Evolutionary conservation across 441 rosid genomes (phyloP).

Genomic region (Euphorbia schlechtendalii): DNA sequence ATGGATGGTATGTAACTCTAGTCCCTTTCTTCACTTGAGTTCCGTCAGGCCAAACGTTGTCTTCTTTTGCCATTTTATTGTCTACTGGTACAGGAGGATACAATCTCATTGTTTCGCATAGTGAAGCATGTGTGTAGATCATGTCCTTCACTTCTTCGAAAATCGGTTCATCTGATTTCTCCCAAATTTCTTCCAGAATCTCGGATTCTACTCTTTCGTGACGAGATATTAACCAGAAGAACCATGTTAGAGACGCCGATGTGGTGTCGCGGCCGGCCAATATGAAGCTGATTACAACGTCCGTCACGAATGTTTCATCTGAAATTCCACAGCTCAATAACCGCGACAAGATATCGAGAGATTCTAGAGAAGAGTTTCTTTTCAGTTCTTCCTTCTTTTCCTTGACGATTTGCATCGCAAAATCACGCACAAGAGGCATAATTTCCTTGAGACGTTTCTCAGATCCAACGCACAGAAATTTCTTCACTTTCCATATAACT

Average conservation of each 20-base stretch:
- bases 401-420: conserved; percentile 40
- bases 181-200: conserved; percentile 40
- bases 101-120: conserved; percentile 48
- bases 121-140: conserved; percentile 43
- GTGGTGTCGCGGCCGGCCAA: conserved; percentile 80
- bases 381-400: conserved; percentile 39
- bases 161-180: conserved; percentile 27
- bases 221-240: conserved; percentile 50
- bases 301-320: conserved; percentile 42
- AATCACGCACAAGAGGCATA: conserved; percentile 35
- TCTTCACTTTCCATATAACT: conserved; percentile 40
- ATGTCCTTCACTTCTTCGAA: conserved; percentile 47
- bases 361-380: conserved; percentile 22
- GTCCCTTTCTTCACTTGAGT: conserved; percentile 40
- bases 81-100: conserved; percentile 49
- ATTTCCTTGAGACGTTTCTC: conserved; percentile 40
- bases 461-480: conserved; percentile 37
- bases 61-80: conserved; percentile 26
- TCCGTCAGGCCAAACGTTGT: conserved; percentile 50
- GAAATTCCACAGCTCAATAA: conserved; percentile 49
- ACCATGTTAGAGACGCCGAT: conserved; percentile 70
- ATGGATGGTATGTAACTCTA: conserved; percentile 36
- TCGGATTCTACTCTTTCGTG: conserved; percentile 36
- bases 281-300: conserved; percentile 54
- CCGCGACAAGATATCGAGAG: conserved; percentile 51